Base-by-base conservation (phyloP, 108 stramenopile species). In the Pseudonitzschia pungens region DNA sequence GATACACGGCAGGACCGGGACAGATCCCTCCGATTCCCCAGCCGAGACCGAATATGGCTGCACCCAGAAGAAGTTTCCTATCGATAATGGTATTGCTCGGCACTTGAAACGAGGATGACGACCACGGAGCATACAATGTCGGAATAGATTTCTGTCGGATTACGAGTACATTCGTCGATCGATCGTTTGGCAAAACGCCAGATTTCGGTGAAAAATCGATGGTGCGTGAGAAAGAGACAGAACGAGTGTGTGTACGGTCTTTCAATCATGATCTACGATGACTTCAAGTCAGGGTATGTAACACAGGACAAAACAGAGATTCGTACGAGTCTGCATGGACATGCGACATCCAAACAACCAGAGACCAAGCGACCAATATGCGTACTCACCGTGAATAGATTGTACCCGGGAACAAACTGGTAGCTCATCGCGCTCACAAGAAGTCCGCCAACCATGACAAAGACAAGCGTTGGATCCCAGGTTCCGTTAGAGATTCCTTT, bases 381-480 rank as follows among this genome's bases (percentile, higher is more conserved):
- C 22, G 41, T 41, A 67, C 41, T 50, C 15, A 54, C 65, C 33
- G 43, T 67, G 8, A 86, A 55, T 36, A 79, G 31, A 59, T 73
- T 55, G 48, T 58, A 79, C 16, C 82, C 92, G 24, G 77, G 63
- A 11, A 89, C 81, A 29, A 77, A 88, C 74, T 89, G 84, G 68
- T 93, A 93, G 3, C 77, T 75, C 1, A 82, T 4, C 55, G 77
- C 78, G 66, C 88, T 89, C 0, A 86, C 81, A 0, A 89, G 1
- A 27, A 89, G 40, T 20, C 88, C 92, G 22, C 87, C 89, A 20
- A 78, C 89, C 91, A 97, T 89, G 58, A 97, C 94, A 45, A 71
- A 69, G n/a, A 79, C 59, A 18, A 97, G 82, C 1, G 93, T 88
- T 4, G 92, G 89, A 78, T 95, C 94, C 83, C 84, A 97, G 11